Evolutionary conservation across 306 rosid species (phyloP), one percentile per base, ranked within the genome.

Genomic region (Acacia crassicarpa): DNA sequence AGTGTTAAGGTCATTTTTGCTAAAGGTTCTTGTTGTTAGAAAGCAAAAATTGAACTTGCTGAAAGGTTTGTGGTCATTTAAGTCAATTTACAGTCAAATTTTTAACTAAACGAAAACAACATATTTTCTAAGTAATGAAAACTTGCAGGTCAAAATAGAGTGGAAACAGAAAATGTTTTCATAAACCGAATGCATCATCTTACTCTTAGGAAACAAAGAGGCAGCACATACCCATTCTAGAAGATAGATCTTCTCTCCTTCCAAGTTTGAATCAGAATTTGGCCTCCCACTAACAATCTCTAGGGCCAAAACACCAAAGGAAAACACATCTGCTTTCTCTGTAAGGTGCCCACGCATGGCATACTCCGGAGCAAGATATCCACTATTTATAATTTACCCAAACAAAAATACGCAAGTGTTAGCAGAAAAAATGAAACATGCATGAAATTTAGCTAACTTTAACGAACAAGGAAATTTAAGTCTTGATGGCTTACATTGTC

Each of bases 261-360:
- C 91, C 73, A 93, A 79, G 82, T 80, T 91, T 20, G 94, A 51
- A 76, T 91, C 90, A 72, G 88, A 82, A 88, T 91, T 92, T 40
- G 89, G 86, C 86, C 97, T 89, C 9, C 97, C 97, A 63, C 94
- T 89, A 14, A 94, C 87, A 43, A 89, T 75, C 79, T 92, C 98
- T 4, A 91, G 84, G 84, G 91, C 97, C 81, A 88, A 90, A 75
- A 94, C 92, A 3, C 98, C 97, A 77, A 94, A 92, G 51, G 97
- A 91, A 86, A 93, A 95, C 35, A 93, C 94, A 70, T 93, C 94
- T 0, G 91, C 95, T 85, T 95, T 95, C 87, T 91, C 97, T 0
- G 95, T 94, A 10, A 92, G 91, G 87, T 88, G 95, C 67, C 98
- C 97, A 23, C 91, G 90, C 97, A 94, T 88, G 78, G 98, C 97